Evolutionary conservation across 257 asterid species (phyloP), one percentile per base, ranked within the genome.

Genomic region (Capsicum pubescens): DNA sequence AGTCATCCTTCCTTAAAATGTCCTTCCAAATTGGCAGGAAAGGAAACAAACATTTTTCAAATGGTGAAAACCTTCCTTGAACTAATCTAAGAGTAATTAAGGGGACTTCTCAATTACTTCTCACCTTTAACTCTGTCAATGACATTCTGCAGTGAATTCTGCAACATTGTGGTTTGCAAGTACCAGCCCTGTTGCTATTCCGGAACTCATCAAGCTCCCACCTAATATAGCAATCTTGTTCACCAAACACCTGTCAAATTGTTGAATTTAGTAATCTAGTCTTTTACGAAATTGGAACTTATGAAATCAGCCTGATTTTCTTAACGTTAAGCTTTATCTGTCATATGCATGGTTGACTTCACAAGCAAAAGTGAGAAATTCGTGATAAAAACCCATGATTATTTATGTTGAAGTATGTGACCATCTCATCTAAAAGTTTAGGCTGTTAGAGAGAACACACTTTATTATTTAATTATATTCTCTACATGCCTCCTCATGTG

Each of bases 181-280:
- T 84, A 97, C 85, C 87, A 97, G 86, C 1, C 94, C 95, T 46
- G 98, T 97, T 32, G 99, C 98, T 83, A 97, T 97, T 64, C 95
- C 98, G 16, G 98, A 97, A 63, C 99, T 98, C 99, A 95, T 97
- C 36, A 93, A 90, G 68, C 97, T 98, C 54, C 99, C 98, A 86
- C 99, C 98, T 52, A 97, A 93, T 84, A 97, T 90, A 59, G 96
- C 98, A 76, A 97, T 97, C 91, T 91, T 97, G 80, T 93, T 90
- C 32, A 26, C 32, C 32, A 26, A 26, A 26, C 32, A 26, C 32
- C 1, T 26, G 32, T 26, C 32, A 26, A 55, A 14, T 17, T 59
- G 26, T 9, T 59, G 11, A 59, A 55, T 57, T 57, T 59, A 7
- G 67, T 60, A 0, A 17, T 59, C 32, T 59, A 17, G 2, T 59